Percentiles rank a stretch among this genome's conserved stretches.
Evolutionary conservation across 176 grass and related monocot species (phyloP).

Genomic region (Chloris gayana): DNA sequence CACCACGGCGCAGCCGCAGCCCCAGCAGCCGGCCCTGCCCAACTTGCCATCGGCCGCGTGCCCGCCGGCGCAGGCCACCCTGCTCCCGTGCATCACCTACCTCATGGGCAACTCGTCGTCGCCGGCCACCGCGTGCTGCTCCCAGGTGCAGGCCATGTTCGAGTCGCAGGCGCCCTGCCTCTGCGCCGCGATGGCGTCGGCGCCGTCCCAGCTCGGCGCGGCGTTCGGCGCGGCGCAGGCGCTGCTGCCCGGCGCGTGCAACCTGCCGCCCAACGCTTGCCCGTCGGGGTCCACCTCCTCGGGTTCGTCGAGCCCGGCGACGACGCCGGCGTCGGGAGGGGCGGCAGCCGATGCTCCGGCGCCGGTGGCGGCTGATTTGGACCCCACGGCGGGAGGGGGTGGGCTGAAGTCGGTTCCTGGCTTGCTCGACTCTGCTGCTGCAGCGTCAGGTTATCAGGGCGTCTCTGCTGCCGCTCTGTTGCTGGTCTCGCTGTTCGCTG

Average conservation of each 20-base stretch:
- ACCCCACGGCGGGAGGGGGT: neutral
- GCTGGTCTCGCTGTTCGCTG: neutral
- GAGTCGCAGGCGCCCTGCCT: slow-evolving; percentile 69
- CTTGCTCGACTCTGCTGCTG: neutral
- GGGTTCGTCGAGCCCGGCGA: neutral
- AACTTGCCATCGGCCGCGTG: slow-evolving; percentile 38
- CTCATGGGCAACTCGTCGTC: slow-evolving; percentile 65
- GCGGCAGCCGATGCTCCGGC: neutral
- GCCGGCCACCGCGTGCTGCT: slow-evolving; percentile 71
- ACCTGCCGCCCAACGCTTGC: slow-evolving; percentile 51
- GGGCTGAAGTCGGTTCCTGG: slow-evolving; percentile 18
- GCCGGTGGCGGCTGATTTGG: neutral
- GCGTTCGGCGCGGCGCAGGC: slow-evolving; percentile 34
- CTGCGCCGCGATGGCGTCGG: slow-evolving; percentile 50
- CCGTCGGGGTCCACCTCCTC: slow-evolving; percentile 12
- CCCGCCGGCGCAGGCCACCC: slow-evolving; percentile 42
- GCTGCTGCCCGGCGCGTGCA: slow-evolving; percentile 58
- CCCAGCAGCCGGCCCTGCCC: neutral
- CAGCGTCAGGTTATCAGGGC: neutral
- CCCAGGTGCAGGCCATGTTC: slow-evolving; percentile 46
- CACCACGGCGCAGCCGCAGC: slow-evolving; percentile 49
- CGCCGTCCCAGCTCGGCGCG: slow-evolving; percentile 37
- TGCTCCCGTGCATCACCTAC: slow-evolving; percentile 64
- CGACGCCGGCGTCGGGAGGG: slow-evolving; percentile 2
- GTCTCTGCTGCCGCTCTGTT: neutral